These are phyloP conservation scores for Polytolypa hystricis DNA, from an alignment of 2,329 filamentous ascomycete genomes.

Conservation along the genomic window DNA sequence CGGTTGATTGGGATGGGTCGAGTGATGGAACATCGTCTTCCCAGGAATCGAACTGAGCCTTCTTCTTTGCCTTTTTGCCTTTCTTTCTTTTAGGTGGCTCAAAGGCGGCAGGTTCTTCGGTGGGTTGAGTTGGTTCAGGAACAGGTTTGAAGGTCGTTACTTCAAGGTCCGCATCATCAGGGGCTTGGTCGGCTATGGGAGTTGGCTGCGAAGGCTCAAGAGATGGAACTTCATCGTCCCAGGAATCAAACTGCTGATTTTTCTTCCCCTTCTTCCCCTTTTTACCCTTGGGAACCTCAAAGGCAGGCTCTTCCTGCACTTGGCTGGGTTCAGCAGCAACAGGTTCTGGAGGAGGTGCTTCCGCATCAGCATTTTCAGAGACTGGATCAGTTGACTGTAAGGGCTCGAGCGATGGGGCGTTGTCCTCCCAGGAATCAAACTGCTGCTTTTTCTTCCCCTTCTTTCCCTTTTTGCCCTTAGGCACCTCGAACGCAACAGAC, in stretches of 20 bases:
- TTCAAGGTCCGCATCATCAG: background rate
- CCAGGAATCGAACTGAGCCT: constrained; percentile 1
- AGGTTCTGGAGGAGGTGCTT: too few species aligned
- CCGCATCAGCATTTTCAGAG: background rate
- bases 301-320: constrained; percentile 4
- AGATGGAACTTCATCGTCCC: constrained; percentile 1
- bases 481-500: constrained; percentile 14
- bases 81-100: constrained; percentile 13
- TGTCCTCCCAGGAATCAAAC: constrained; percentile 3
- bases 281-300: constrained; percentile 10
- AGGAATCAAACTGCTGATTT: constrained; percentile 2
- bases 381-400: background rate
- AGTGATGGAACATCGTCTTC: constrained; percentile 1
- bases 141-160: too few species aligned
- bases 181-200: too few species aligned
- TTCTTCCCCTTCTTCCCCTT: constrained; percentile 10
- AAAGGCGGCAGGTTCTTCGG: constrained; percentile 5
- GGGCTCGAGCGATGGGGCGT: background rate
- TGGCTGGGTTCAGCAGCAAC: too few species aligned
- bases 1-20: background rate
- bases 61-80: constrained; percentile 6
- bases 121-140: too few species aligned
- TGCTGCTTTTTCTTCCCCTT: constrained; percentile 32
- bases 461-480: constrained; percentile 36
- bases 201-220: background rate